These are phyloP conservation scores for Durio zibethinus DNA, from an alignment of 345 rosid genomes.

Conservation along the genomic window DNA sequence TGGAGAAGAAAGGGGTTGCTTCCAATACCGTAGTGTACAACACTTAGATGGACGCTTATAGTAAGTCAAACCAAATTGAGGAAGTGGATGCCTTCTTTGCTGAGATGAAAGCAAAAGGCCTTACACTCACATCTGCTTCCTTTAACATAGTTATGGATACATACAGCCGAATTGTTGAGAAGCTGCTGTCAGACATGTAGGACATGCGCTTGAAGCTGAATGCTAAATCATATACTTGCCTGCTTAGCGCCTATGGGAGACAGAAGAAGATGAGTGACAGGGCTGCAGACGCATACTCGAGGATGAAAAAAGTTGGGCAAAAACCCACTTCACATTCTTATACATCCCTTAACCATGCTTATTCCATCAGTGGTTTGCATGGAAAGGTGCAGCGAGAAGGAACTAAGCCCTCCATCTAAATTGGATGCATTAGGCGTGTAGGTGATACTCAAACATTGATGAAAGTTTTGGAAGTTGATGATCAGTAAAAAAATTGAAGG, in stretches of 20 bases:
- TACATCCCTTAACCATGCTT: slow-evolving; percentile 85
- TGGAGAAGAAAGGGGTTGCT: slow-evolving; percentile 76
- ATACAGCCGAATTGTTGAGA: slow-evolving; percentile 68
- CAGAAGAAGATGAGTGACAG: slow-evolving; percentile 68
- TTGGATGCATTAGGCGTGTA: slow-evolving; percentile 74
- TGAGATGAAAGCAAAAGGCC: slow-evolving; percentile 68
- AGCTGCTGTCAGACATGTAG: slow-evolving; percentile 64
- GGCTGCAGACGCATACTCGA: slow-evolving; percentile 78
- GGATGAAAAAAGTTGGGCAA: slow-evolving; percentile 70
- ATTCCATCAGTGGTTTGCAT: slow-evolving; percentile 77
- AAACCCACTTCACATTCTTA: slow-evolving; percentile 76
- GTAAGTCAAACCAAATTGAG: slow-evolving; percentile 65
- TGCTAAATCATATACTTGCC: slow-evolving; percentile 65
- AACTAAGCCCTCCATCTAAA: slow-evolving; percentile 66
- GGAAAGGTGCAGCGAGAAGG: slow-evolving; percentile 74
- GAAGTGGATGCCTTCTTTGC: slow-evolving; percentile 81
- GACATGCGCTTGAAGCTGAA: slow-evolving; percentile 56
- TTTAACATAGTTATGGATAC: slow-evolving; percentile 82
- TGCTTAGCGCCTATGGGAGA: slow-evolving; percentile 79
- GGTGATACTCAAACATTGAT: slow-evolving; percentile 60
- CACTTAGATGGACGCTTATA: slow-evolving; percentile 77
- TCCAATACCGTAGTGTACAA: slow-evolving; percentile 65
- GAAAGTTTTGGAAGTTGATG: slow-evolving; percentile 86
- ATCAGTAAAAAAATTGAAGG: slow-evolving; percentile 51
- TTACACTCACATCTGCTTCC: slow-evolving; percentile 52